Evolutionary conservation across 2,329 filamentous ascomycete genomes (phyloP).

Genomic region (Diaporthe vexans): DNA sequence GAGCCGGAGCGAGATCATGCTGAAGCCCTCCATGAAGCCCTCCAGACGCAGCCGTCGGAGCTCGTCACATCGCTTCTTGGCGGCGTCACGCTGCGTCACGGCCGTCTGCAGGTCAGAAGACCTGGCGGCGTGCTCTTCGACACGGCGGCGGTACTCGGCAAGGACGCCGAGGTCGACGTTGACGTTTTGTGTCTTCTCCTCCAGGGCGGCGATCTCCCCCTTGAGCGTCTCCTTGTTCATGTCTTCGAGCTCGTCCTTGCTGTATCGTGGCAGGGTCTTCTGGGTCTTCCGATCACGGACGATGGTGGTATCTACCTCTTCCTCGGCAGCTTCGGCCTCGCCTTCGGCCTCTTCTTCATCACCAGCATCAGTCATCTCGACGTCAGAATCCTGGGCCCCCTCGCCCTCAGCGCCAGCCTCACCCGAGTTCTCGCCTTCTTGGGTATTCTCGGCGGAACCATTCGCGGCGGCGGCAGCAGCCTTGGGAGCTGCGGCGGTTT

Average conservation of each 20-base stretch:
- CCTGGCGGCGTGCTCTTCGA: conserved; percentile 56
- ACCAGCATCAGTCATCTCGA: conserved; percentile 48
- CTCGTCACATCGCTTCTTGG: conserved; percentile 94
- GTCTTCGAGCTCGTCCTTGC: conserved; percentile 76
- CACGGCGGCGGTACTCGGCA: conserved; percentile 56
- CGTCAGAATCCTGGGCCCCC: conserved; percentile 45
- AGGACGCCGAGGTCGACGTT: conserved; percentile 88
- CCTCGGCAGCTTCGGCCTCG: conserved; percentile 44
- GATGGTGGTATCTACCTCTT: conserved; percentile 46
- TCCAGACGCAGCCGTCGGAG: conserved; percentile 90
- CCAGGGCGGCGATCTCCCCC: conserved; percentile 72
- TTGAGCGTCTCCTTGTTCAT: conserved; percentile 75
- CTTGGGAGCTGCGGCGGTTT: conserved; percentile 54
- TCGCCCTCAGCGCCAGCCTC: conserved; percentile 46
- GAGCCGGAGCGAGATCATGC: conserved; percentile 89
- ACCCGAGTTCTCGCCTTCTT: conserved; percentile 45
- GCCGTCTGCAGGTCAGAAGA: conserved; percentile 88
- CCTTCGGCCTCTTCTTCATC: conserved; percentile 44
- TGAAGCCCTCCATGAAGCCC: conserved; percentile 99
- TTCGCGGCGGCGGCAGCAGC: conserved; percentile 47
- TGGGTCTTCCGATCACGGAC: conserved; percentile 52
- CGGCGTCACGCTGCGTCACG: conserved; percentile 82
- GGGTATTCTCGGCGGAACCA: conserved; percentile 47
- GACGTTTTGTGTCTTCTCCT: conserved; percentile 83
- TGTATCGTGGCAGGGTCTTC: conserved; percentile 82